Base-by-base conservation (phyloP, 805 yeast species). In the Hanseniaspora pseudoguilliermondii region DNA sequence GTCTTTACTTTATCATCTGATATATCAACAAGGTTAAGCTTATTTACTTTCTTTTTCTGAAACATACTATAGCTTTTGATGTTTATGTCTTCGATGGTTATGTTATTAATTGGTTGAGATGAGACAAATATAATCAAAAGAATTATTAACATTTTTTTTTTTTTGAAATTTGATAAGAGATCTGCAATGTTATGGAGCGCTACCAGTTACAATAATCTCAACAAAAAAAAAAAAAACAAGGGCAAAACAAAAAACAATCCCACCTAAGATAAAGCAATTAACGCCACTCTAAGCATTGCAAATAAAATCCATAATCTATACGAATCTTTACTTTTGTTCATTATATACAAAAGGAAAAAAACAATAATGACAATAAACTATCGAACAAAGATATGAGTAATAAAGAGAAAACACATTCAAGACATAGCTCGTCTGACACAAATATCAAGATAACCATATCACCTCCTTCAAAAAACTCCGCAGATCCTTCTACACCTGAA, bases 41-140 rank as follows among this genome's bases (percentile, higher is more conserved):
- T 56, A 18, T 51, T 56, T 5, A 50, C 47, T 29, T 15, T 47
- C 20, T 47, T 47, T 35, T 50, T 51, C 38, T 56, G 48, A 27
- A 55, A 44, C 55, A 49, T 49, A 16, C 5, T 29, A 5, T 49
- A n/a, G 21, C 25, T 23, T 3, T 32, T 32, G 11, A 10, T 6
- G 13, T 29, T 23, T 15, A 3, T 43, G 3, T 43, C 6, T 25
- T 25, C 6, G 27, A 4, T n/a, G n/a, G 9, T 41, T 6, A 1
- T 15, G 11, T 41, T 15, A 16, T 2, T n/a, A 7, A 2, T 36
- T n/a, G 20, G 20, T 36, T 36, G 9, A 7, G 40, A 36, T 41
- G 36, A 27, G 36, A n/a, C 47, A n/a, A 20, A 38, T 38, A 38
- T 38, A 2, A n/a, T n/a, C 20, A 38, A 10, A 10, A 11, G 15